phyloP scores from a whole-genome alignment of 2,329 filamentous ascomycete species.

The Fusarium lyarnte region DNA sequence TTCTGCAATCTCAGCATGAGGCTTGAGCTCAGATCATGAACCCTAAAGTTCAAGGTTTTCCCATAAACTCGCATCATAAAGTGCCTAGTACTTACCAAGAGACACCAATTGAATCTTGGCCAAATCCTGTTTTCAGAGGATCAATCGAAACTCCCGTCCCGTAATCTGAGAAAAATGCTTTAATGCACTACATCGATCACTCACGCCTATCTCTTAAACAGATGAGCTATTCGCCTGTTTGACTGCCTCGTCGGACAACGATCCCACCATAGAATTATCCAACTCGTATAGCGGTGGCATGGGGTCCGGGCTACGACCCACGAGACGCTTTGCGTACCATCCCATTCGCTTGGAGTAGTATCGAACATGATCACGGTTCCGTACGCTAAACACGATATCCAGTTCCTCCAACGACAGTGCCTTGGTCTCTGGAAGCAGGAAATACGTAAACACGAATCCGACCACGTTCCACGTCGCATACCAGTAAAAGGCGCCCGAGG shows the following conservation, averaged over 20 bases:
- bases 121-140: background rate
- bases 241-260: background rate
- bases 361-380: conserved; percentile 51
- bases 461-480: conserved; percentile 40
- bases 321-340: conserved; percentile 17
- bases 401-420: conserved; percentile 60
- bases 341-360: conserved; percentile 47
- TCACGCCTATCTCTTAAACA: background rate
- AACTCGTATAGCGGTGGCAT: background rate
- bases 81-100: background rate
- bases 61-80: background rate
- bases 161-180: background rate
- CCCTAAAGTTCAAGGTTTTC: background rate
- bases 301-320: background rate
- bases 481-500: conserved; percentile 50
- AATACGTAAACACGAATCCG: conserved; percentile 59
- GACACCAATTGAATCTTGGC: background rate
- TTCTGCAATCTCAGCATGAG: too few species aligned
- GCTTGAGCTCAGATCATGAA: background rate
- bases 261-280: background rate
- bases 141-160: background rate
- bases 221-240: background rate
- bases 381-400: conserved; percentile 58
- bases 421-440: conserved; percentile 62
- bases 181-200: background rate